phyloP scores from a whole-genome alignment of 352 stramenopile genomes.

The Salisapilia sapeloensis region DNA sequence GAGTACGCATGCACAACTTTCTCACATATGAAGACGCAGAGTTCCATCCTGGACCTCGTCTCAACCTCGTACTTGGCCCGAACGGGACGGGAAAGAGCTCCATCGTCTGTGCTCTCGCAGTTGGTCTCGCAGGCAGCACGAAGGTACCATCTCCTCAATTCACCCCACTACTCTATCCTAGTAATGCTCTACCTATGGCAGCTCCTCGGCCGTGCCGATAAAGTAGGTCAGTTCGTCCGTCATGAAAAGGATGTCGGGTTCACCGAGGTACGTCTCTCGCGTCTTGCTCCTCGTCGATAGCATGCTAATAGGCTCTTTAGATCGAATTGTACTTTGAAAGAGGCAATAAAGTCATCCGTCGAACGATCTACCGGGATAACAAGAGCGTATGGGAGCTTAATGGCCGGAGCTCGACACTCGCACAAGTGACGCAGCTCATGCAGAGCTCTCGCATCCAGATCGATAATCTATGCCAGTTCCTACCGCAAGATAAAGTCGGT shows the following conservation, averaged over 20 bases:
- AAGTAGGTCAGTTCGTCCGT: constrained; percentile 83
- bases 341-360: constrained; percentile 72
- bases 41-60: constrained; percentile 80
- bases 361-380: constrained; percentile 86
- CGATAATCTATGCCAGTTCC: constrained; percentile 97
- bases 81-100: constrained; percentile 92
- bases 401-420: constrained; percentile 43
- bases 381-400: constrained; percentile 72
- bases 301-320: constrained; percentile 12
- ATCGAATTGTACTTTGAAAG: constrained; percentile 87
- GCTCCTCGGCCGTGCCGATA: constrained; percentile 89
- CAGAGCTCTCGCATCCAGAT: constrained; percentile 88
- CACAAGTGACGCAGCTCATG: constrained; percentile 65
- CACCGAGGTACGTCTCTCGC: constrained; percentile 40
- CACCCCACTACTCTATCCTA: too few relatives aligned
- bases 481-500: constrained; percentile 94
- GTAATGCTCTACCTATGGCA: constrained; percentile 6
- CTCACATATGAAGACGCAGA: constrained; percentile 86
- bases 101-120: constrained; percentile 95
- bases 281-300: background rate
- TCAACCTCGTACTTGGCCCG: constrained; percentile 97
- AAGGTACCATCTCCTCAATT: too few relatives aligned
- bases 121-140: constrained; percentile 90
- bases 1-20: constrained; percentile 89
- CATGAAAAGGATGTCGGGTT: constrained; percentile 74